Conservation (phyloP, 192 early-diverging fungal species). For the Physocladia obscura region DNA sequence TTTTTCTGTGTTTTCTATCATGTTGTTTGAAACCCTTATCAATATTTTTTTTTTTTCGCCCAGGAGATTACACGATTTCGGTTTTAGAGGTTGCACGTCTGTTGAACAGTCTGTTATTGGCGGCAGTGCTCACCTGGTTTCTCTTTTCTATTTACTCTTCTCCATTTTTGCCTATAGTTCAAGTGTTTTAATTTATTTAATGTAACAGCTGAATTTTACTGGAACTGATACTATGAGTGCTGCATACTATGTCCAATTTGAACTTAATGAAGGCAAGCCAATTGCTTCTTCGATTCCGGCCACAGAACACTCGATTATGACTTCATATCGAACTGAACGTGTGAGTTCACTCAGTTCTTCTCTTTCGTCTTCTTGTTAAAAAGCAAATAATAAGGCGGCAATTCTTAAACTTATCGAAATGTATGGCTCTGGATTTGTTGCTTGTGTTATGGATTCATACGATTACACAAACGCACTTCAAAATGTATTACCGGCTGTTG, state of each 20-base stretch:
- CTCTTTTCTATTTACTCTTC: not conserved
- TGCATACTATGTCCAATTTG: conserved; percentile 74
- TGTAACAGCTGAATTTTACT: conserved; percentile 69
- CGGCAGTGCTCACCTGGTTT: conserved; percentile 76
- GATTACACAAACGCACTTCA: conserved; percentile 77
- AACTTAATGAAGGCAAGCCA: conserved; percentile 71
- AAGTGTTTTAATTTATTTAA: not conserved
- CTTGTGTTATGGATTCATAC: conserved; percentile 91
- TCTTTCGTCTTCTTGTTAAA: too few species aligned
- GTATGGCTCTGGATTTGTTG: conserved; percentile 73
- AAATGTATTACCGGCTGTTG: conserved; percentile 70
- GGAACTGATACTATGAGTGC: conserved; percentile 81
- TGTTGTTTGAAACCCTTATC: not conserved
- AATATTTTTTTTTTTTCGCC: too few species aligned
- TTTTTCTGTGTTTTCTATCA: conserved; percentile 10
- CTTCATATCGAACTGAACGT: conserved; percentile 64
- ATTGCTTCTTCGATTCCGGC: conserved; percentile 80
- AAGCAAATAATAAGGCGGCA: conserved; percentile 50
- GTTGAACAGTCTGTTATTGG: conserved; percentile 86
- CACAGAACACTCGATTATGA: conserved; percentile 92
- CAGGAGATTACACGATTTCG: conserved; percentile 83
- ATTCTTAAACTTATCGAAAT: conserved; percentile 61
- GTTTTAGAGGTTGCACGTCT: conserved; percentile 83
- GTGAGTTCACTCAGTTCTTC: conserved; percentile 18
- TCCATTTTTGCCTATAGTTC: not conserved